Conservation (phyloP, 2,329 filamentous ascomycete genomes). For the Claviceps fusiformis region DNA sequence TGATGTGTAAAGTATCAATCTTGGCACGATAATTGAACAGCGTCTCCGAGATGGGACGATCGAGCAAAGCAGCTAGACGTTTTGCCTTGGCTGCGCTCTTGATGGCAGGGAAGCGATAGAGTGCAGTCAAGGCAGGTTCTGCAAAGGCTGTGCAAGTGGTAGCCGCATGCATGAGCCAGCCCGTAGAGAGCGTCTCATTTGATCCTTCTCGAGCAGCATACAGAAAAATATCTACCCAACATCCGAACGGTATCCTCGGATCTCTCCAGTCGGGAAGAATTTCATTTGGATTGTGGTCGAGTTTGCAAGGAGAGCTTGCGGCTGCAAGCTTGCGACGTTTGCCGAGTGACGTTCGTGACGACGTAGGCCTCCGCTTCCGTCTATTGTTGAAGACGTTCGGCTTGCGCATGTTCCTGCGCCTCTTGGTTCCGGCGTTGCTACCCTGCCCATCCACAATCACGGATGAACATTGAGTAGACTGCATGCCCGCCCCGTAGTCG, state of each 20-base stretch:
- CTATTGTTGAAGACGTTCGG: not conserved
- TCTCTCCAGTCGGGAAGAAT: slow-evolving; percentile 42
- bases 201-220: slow-evolving; percentile 42
- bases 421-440: not conserved
- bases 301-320: not conserved
- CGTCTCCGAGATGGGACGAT: slow-evolving; percentile 33
- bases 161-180: slow-evolving; percentile 54
- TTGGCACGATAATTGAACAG: slow-evolving; percentile 55
- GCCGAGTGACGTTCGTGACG: slow-evolving; percentile 3
- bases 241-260: slow-evolving; percentile 46
- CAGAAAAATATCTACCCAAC: slow-evolving; percentile 57
- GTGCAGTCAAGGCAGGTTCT: slow-evolving; percentile 58
- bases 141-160: slow-evolving; percentile 50
- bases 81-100: slow-evolving; percentile 30
- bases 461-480: not conserved
- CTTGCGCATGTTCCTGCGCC: not conserved
- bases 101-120: slow-evolving; percentile 59
- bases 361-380: slow-evolving; percentile 12
- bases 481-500: not conserved
- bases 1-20: slow-evolving; percentile 55
- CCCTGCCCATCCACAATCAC: too few relatives aligned
- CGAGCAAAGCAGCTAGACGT: slow-evolving; percentile 38
- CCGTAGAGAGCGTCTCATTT: slow-evolving; percentile 30
- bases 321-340: slow-evolving; percentile 7
- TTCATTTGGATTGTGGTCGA: slow-evolving; percentile 5